Percentiles rank a stretch among this genome's conserved stretches.
Evolutionary conservation across 192 early-diverging fungal genomes (phyloP).

Genomic region (Chytriomyces sp.): DNA sequence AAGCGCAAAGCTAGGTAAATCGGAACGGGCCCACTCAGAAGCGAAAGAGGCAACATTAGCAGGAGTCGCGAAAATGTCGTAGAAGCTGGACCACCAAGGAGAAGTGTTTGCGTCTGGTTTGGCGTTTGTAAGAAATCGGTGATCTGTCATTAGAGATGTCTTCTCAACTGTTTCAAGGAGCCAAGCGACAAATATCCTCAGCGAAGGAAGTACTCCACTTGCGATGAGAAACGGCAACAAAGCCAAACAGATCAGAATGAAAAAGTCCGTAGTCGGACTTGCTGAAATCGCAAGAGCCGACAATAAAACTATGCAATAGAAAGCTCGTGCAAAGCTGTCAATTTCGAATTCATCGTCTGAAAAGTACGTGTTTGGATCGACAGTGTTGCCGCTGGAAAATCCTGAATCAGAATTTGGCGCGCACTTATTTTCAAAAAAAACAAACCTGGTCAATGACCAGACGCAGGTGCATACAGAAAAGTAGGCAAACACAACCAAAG

Average conservation of each 20-base stretch:
- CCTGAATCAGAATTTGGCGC: neutral
- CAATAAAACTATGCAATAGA: slow-evolving; percentile 7
- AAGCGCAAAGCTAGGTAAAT: neutral
- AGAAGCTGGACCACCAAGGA: slow-evolving; percentile 18
- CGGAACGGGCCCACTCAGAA: slow-evolving; percentile 5
- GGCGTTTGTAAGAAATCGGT: neutral
- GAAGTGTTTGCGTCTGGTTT: neutral
- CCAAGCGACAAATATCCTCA: slow-evolving; percentile 19
- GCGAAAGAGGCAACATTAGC: neutral
- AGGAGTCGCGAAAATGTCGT: neutral
- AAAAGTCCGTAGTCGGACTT: neutral
- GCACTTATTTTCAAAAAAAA: slow-evolving; percentile 1
- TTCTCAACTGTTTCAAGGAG: slow-evolving; percentile 16
- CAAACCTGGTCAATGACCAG: slow-evolving; percentile 22
- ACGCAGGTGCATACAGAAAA: slow-evolving; percentile 15
- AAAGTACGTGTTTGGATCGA: slow-evolving; percentile 34
- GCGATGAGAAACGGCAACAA: neutral
- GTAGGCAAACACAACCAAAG: slow-evolving; percentile 10
- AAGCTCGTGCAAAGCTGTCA: slow-evolving; percentile 14
- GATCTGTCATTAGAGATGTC: neutral
- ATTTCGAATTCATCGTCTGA: slow-evolving; percentile 19
- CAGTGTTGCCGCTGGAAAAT: slow-evolving; percentile 4
- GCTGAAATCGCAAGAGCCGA: neutral
- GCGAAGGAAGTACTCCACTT: slow-evolving; percentile 8
- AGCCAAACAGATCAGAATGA: neutral